These are phyloP conservation scores for Fagus crenata DNA, from an alignment of 306 rosid genomes.

Conservation along the genomic window DNA sequence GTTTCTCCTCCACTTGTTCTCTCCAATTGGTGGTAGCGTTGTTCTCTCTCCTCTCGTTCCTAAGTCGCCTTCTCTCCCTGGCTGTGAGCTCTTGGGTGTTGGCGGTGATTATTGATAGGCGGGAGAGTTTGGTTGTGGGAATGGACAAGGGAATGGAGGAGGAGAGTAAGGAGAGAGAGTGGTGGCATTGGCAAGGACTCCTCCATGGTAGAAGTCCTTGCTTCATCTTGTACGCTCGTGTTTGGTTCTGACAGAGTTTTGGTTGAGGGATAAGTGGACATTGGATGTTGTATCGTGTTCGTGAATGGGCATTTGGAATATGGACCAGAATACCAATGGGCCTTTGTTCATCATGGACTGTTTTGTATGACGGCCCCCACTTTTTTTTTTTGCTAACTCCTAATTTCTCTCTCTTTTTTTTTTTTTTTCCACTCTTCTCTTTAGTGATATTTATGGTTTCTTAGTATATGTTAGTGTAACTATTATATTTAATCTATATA, in stretches of 20 bases:
- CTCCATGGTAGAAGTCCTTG: constrained; percentile 56
- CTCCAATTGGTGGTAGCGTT: constrained; percentile 61
- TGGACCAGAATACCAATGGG: neutral
- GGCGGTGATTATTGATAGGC: constrained; percentile 44
- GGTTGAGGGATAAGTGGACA: neutral
- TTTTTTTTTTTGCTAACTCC: no score
- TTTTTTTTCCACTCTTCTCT: no score
- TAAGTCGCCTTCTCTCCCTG: constrained; percentile 62
- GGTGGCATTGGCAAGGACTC: constrained; percentile 42
- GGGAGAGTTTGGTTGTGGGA: constrained; percentile 28
- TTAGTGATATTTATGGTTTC: no score
- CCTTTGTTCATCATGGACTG: neutral
- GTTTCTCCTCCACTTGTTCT: constrained; percentile 73
- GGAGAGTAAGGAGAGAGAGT: constrained; percentile 29
- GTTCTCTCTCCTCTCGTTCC: constrained; percentile 70
- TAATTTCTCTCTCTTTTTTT: no score
- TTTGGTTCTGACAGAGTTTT: neutral
- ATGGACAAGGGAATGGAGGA: constrained; percentile 22
- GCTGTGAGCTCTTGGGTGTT: constrained; percentile 45
- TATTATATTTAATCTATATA: no score
- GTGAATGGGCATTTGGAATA: neutral
- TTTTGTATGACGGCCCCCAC: no score
- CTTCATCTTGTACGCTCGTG: constrained; percentile 42
- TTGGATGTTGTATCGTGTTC: neutral
- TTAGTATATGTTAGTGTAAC: no score